Percentiles rank a stretch among this genome's conserved stretches.
Conservation (phyloP, 2,329 filamentous ascomycete genomes). For the Scedosporium boydii region DNA sequence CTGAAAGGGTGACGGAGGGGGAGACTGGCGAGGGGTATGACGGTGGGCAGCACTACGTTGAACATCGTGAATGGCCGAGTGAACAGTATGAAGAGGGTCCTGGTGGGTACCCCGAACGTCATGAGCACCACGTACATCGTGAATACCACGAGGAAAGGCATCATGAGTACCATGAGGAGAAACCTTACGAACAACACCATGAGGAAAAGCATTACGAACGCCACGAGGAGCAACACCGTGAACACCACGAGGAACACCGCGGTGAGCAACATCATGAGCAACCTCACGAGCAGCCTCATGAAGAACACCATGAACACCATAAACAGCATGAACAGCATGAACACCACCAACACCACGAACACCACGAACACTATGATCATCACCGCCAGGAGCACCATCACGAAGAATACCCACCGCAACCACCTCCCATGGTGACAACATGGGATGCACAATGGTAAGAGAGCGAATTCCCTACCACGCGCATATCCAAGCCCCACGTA, state of each 20-base stretch:
- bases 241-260: conserved; percentile 13
- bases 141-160: conserved; percentile 2
- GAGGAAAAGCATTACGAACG: conserved; percentile 11
- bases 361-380: conserved; percentile 12
- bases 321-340: conserved; percentile 13
- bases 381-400: conserved; percentile 11
- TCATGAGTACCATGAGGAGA: neutral
- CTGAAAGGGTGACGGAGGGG: neutral
- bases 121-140: neutral
- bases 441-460: conserved; percentile 35
- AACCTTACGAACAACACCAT: conserved; percentile 2
- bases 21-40: too few species aligned
- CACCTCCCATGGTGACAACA: conserved; percentile 25
- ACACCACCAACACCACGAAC: conserved; percentile 13
- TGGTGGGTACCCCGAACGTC: conserved; percentile 1
- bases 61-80: too few species aligned
- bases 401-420: conserved; percentile 18
- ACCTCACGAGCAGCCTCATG: conserved; percentile 12
- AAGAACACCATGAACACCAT: conserved; percentile 13
- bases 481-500: neutral
- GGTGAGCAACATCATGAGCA: conserved; percentile 13
- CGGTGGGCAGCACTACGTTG: neutral
- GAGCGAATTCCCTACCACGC: neutral
- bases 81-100: neutral
- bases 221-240: conserved; percentile 13